These are phyloP conservation scores for Fusarium secorum DNA, from an alignment of 2,329 filamentous ascomycete species.

Conservation along the genomic window DNA sequence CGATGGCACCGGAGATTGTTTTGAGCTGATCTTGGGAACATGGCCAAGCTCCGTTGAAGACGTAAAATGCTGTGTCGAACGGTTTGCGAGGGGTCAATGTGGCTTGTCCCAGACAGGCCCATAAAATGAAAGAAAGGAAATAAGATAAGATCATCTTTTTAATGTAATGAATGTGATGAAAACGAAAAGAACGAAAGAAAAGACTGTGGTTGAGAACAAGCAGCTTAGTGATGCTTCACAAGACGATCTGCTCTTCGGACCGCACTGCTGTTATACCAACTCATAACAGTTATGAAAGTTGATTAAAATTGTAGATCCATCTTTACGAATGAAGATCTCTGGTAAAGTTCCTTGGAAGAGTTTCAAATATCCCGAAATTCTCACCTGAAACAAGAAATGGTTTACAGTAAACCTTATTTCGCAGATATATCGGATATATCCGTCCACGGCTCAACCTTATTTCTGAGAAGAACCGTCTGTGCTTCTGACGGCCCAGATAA, in stretches of 20 bases:
- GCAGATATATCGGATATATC: background rate
- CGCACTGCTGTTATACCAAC: background rate
- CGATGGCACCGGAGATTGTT: background rate
- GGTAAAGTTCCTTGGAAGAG: background rate
- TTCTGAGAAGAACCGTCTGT: background rate
- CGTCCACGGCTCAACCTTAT: background rate
- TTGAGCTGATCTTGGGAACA: background rate
- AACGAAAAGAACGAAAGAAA: background rate
- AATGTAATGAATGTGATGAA: background rate
- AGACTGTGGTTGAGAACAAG: background rate
- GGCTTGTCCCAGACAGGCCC: background rate
- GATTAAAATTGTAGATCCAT: background rate
- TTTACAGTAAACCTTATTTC: background rate
- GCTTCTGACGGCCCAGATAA: background rate
- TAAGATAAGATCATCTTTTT: background rate
- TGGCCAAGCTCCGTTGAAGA: background rate
- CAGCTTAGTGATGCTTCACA: background rate
- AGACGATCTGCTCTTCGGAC: rapidly evolving
- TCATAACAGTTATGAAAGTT: background rate
- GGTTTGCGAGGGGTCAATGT: background rate
- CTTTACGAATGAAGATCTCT: background rate
- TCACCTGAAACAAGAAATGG: background rate
- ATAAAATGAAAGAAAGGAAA: background rate
- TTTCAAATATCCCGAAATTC: background rate
- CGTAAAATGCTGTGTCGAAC: background rate